Evolutionary conservation across 495 filamentous ascomycete genomes (phyloP).

Genomic region (Xylaria castorea): DNA sequence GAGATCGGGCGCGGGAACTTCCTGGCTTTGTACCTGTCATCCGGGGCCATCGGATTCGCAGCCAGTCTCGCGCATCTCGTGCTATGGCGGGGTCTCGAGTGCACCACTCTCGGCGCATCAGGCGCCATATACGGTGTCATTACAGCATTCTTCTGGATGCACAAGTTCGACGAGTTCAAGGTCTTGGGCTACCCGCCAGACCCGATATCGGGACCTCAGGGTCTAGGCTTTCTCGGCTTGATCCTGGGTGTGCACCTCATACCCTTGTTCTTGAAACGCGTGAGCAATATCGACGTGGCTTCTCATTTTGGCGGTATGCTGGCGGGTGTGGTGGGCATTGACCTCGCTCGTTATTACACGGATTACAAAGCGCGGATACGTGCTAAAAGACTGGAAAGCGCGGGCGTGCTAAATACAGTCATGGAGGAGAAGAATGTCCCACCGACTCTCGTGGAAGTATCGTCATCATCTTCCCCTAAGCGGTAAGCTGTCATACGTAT

Average conservation of each 20-base stretch:
- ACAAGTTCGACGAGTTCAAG: slow-evolving; percentile 59
- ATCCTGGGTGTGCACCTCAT: slow-evolving; percentile 56
- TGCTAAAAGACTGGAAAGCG: slow-evolving; percentile 35
- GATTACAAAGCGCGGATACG: slow-evolving; percentile 36
- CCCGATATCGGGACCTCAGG: slow-evolving; percentile 58
- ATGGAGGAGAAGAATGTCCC: slow-evolving; percentile 28
- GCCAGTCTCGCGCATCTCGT: slow-evolving; percentile 66
- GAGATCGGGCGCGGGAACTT: slow-evolving; percentile 87
- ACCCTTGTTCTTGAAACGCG: slow-evolving; percentile 43
- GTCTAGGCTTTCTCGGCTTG: slow-evolving; percentile 54
- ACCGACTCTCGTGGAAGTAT: not conserved
- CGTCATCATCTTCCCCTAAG: slow-evolving; percentile 2
- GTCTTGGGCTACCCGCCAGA: slow-evolving; percentile 59
- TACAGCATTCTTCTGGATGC: slow-evolving; percentile 71
- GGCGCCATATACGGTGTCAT: slow-evolving; percentile 73
- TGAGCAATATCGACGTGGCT: slow-evolving; percentile 63
- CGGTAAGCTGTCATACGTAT: slow-evolving; percentile 2
- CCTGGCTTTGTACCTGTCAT: slow-evolving; percentile 74
- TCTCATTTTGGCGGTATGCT: slow-evolving; percentile 76
- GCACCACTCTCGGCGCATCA: slow-evolving; percentile 71
- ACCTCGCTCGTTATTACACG: slow-evolving; percentile 35
- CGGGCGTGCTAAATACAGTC: slow-evolving; percentile 28
- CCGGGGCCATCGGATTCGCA: slow-evolving; percentile 71
- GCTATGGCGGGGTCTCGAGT: slow-evolving; percentile 45
- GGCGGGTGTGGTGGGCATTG: slow-evolving; percentile 53